Percentiles rank a stretch among this genome's conserved stretches.
Conservation (phyloP, 768 basidiomycete genomes). For the Russula dissimulans region DNA sequence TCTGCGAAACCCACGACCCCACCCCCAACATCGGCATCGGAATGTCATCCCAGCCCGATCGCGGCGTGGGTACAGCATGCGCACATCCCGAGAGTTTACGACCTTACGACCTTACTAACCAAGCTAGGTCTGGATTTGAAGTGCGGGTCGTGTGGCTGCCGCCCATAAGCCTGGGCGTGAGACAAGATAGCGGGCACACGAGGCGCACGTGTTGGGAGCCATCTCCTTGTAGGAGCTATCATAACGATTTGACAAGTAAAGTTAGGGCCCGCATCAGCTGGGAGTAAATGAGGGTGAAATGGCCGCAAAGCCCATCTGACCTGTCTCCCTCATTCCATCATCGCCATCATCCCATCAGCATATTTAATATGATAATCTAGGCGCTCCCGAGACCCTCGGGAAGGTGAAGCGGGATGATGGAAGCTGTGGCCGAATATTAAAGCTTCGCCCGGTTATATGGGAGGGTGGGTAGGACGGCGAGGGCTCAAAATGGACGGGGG, state of each 20-base stretch:
- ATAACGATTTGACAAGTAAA: too few relatives aligned
- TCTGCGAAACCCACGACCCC: background rate
- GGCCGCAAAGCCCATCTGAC: background rate
- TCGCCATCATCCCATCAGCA: too few relatives aligned
- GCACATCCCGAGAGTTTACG: too few relatives aligned
- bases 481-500: too few relatives aligned
- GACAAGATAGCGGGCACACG: background rate
- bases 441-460: too few relatives aligned
- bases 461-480: too few relatives aligned
- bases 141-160: background rate
- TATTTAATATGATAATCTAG: background rate
- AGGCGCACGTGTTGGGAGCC: background rate
- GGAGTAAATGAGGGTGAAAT: background rate
- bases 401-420: background rate
- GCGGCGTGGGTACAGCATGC: too few relatives aligned
- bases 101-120: background rate
- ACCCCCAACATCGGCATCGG: background rate
- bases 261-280: too few relatives aligned
- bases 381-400: constrained; percentile 13
- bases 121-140: background rate
- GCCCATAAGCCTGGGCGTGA: background rate
- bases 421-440: too few relatives aligned
- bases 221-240: background rate
- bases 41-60: background rate
- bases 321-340: background rate